These are phyloP conservation scores for Picea sitchensis DNA, from an alignment of 75 land plant genomes.

Conservation along the genomic window DNA sequence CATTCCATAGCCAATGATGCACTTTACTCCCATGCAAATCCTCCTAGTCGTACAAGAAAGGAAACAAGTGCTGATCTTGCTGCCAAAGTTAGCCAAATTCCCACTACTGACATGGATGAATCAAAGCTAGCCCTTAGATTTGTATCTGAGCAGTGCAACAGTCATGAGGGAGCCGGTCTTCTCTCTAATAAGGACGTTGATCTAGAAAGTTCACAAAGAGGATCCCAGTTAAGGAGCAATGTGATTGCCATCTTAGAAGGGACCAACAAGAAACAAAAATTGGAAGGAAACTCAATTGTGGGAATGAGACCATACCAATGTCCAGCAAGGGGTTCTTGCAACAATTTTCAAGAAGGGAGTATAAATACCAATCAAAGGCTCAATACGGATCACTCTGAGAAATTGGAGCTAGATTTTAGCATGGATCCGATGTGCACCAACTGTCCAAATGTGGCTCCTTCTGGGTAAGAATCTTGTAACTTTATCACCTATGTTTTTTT, in stretches of 20 bases:
- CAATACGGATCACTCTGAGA: not conserved
- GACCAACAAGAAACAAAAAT: not conserved
- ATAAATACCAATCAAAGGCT: conserved; percentile 11
- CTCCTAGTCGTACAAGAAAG: conserved; percentile 34
- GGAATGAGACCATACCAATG: not conserved
- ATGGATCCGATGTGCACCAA: conserved; percentile 94
- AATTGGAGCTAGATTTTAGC: conserved; percentile 20
- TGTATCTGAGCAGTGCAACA: conserved; percentile 1
- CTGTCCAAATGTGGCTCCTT: conserved; percentile 79
- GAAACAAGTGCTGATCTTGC: conserved; percentile 66
- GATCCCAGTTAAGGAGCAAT: not conserved
- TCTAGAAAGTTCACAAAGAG: conserved; percentile 7
- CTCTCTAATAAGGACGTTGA: conserved; percentile 2
- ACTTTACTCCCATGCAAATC: conserved; percentile 51
- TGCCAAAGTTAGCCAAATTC: conserved; percentile 21
- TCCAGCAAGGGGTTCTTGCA: not conserved
- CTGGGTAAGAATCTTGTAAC: conserved; percentile 50
- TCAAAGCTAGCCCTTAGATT: not conserved
- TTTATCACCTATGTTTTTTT: not conserved
- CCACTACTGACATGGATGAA: not conserved
- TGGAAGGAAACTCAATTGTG: not conserved
- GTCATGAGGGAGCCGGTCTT: not conserved
- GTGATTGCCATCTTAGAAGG: not conserved
- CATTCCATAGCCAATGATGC: conserved; percentile 91
- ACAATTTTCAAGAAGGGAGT: not conserved